These are phyloP conservation scores for Pulveroboletus sp. DNA, from an alignment of 768 basidiomycete genomes.

Conservation along the genomic window DNA sequence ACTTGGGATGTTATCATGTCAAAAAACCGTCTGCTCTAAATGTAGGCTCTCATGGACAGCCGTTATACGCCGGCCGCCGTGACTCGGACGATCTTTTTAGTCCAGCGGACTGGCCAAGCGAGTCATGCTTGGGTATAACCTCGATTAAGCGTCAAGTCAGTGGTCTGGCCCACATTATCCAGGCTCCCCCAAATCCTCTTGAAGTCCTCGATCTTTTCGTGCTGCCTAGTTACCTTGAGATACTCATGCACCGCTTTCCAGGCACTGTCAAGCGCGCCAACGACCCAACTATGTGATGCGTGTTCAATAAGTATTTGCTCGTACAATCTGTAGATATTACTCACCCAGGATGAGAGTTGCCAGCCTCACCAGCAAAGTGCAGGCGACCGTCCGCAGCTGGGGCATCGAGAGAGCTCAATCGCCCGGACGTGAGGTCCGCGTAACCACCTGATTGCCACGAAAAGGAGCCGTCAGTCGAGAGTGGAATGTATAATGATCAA, in stretches of 20 bases:
- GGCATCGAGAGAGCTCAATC: slow-evolving; percentile 30
- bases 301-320: slow-evolving; percentile 14
- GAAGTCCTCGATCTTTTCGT: slow-evolving; percentile 15
- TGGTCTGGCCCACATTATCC: too few species aligned
- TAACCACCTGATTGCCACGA: slow-evolving; percentile 31
- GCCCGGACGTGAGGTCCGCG: slow-evolving; percentile 40
- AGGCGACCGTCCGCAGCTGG: slow-evolving; percentile 26
- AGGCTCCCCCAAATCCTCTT: slow-evolving; percentile 27
- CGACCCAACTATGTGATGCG: slow-evolving; percentile 35
- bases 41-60: too few species aligned
- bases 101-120: too few species aligned
- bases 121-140: too few species aligned
- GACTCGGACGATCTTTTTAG: too few species aligned
- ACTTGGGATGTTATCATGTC: too few species aligned
- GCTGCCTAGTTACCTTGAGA: slow-evolving; percentile 12
- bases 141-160: too few species aligned
- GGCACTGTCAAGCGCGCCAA: slow-evolving; percentile 38
- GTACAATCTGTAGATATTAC: not conserved
- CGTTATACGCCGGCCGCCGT: too few species aligned
- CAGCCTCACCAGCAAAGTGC: slow-evolving; percentile 16
- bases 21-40: too few species aligned
- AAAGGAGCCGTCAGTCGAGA: not conserved
- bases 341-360: slow-evolving; percentile 14
- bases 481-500: not conserved
- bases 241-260: slow-evolving; percentile 34